A percentile compares a stretch with the other conserved stretches of the same genome.
Evolutionary conservation across 768 basidiomycete genomes (phyloP).

Genomic region (Hysterangium stoloniferum): DNA sequence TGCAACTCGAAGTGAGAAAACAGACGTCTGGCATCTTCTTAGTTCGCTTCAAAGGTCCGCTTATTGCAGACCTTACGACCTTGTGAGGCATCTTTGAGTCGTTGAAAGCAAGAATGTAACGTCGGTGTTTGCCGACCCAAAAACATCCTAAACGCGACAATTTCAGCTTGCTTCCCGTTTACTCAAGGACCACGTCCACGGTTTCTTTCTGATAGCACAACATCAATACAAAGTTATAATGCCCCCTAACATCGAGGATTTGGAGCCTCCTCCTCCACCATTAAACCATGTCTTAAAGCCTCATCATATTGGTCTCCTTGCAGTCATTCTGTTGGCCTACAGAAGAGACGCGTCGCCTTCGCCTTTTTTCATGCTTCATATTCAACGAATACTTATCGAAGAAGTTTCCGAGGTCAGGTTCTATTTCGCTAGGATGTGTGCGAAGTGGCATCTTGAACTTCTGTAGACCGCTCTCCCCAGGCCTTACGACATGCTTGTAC

Average conservation of each 20-base stretch:
- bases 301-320: conserved; percentile 67
- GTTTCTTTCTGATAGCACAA: not conserved
- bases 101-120: too few species aligned
- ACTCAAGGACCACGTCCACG: not conserved
- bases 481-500: conserved; percentile 42
- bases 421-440: too few species aligned
- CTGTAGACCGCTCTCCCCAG: conserved; percentile 56
- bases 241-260: conserved; percentile 22
- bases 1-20: not conserved
- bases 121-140: too few species aligned
- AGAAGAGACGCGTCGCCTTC: conserved; percentile 51
- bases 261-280: conserved; percentile 39
- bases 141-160: too few species aligned
- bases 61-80: too few species aligned
- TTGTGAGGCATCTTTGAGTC: too few species aligned
- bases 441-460: not conserved
- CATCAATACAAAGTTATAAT: too few species aligned
- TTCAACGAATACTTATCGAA: conserved; percentile 58
- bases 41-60: too few species aligned
- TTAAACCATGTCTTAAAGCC: conserved; percentile 63
- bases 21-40: too few species aligned
- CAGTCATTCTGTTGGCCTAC: conserved; percentile 53
- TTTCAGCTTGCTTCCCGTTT: too few species aligned
- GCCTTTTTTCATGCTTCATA: conserved; percentile 47
- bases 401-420: conserved; percentile 62